Percentiles rank a stretch among this genome's conserved stretches.
Evolutionary conservation across 2,329 filamentous ascomycete species (phyloP).

Genomic region (Sodiomyces alkalinus): DNA sequence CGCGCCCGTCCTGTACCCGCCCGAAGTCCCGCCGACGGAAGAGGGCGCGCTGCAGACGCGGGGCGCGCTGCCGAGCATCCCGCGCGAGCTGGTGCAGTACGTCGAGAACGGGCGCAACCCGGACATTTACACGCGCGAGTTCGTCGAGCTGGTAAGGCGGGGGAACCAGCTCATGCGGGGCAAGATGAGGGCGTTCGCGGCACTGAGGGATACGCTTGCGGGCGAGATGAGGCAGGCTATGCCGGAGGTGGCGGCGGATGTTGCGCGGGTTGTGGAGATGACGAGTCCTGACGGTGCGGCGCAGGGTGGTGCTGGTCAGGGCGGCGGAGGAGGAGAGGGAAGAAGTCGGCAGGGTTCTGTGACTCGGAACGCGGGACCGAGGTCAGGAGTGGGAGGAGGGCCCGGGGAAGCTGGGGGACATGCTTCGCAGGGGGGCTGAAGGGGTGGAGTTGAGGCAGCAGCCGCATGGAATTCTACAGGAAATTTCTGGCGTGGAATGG

Average conservation of each 20-base stretch:
- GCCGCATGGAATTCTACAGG: too few species aligned
- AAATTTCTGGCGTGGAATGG: too few species aligned
- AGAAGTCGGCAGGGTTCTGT: too few species aligned
- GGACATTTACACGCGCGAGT: constrained; percentile 60
- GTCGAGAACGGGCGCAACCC: constrained; percentile 59
- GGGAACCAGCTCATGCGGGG: constrained; percentile 53
- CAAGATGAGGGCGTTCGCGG: constrained; percentile 44
- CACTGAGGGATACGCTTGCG: constrained; percentile 48
- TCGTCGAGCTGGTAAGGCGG: constrained; percentile 51
- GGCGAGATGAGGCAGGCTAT: constrained; percentile 39
- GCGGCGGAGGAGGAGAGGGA: too few species aligned
- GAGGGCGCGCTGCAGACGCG: constrained; percentile 3
- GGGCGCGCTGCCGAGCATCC: constrained; percentile 32
- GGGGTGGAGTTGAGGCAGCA: too few species aligned
- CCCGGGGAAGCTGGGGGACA: too few species aligned
- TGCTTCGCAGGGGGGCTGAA: too few species aligned
- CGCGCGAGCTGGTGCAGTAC: constrained; percentile 50
- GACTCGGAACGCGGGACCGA: too few species aligned
- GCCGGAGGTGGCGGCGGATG: constrained; percentile 42
- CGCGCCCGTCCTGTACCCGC: constrained; percentile 36
- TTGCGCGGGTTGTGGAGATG: constrained; percentile 31
- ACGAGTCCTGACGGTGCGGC: constrained; percentile 18
- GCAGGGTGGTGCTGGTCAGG: too few species aligned
- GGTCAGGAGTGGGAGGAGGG: too few species aligned
- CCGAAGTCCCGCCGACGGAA: constrained; percentile 4